A percentile compares a stretch with the other conserved stretches of the same genome.
These are phyloP conservation scores for Colletotrichum eleusines DNA, from an alignment of 2,329 filamentous ascomycete genomes.

Conservation along the genomic window DNA sequence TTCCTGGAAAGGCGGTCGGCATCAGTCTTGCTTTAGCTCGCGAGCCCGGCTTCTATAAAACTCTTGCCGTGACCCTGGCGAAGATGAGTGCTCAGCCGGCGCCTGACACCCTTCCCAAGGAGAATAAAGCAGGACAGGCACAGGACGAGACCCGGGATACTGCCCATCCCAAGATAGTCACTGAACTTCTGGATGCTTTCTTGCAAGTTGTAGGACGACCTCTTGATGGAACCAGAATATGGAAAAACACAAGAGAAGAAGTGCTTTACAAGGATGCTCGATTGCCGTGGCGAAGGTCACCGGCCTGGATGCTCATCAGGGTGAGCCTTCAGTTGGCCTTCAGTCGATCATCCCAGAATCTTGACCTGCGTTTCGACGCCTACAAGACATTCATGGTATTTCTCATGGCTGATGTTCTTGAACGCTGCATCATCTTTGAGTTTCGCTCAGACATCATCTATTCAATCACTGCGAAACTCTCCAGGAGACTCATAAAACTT, in stretches of 20 bases:
- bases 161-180: constrained; percentile 62
- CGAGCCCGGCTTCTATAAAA: constrained; percentile 41
- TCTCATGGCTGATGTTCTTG: constrained; percentile 55
- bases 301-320: constrained; percentile 67
- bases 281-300: constrained; percentile 63
- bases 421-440: constrained; percentile 41
- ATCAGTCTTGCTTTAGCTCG: constrained; percentile 42
- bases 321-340: constrained; percentile 58
- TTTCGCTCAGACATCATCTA: constrained; percentile 49
- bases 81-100: constrained; percentile 48
- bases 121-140: constrained; percentile 55
- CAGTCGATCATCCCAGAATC: not conserved
- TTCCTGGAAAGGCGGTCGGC: constrained; percentile 45
- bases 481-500: constrained; percentile 57
- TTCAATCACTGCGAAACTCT: constrained; percentile 59
- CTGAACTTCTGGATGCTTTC: constrained; percentile 58
- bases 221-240: constrained; percentile 50
- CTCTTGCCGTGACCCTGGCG: constrained; percentile 44
- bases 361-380: too few species aligned
- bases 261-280: constrained; percentile 50
- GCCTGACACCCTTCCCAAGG: constrained; percentile 42
- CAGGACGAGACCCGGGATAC: constrained; percentile 62
- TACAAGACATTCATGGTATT: constrained; percentile 67
- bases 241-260: constrained; percentile 67
- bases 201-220: constrained; percentile 54